phyloP scores from a whole-genome alignment of 805 yeast genomes.

The Lachancea nothofagi region DNA sequence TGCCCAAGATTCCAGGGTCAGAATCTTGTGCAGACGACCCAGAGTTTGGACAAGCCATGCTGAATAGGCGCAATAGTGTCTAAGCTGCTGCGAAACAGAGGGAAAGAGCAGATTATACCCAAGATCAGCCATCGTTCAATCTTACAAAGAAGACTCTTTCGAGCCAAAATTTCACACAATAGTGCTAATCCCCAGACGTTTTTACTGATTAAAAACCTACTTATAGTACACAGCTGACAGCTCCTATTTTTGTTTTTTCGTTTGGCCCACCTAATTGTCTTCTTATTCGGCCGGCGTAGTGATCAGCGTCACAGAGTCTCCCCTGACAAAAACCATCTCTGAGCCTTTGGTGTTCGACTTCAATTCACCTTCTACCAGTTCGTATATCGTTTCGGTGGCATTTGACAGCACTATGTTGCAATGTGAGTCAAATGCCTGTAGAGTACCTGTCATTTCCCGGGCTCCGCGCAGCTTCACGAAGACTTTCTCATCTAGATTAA shows the following conservation, averaged over 20 bases:
- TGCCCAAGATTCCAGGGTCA: constrained; percentile 61
- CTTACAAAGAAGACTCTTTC: too few species aligned
- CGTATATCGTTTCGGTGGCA: constrained; percentile 77
- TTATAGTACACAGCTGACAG: constrained; percentile 1
- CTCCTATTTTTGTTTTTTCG: constrained; percentile 7
- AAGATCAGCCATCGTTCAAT: too few species aligned
- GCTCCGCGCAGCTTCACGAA: constrained; percentile 90
- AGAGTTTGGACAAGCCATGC: constrained; percentile 31
- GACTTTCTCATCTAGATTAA: constrained; percentile 80
- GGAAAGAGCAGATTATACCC: too few species aligned
- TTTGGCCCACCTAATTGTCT: neutral
- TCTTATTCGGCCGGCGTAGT: constrained; percentile 40
- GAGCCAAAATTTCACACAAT: too few species aligned
- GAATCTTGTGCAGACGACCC: constrained; percentile 18
- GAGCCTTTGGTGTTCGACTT: constrained; percentile 49
- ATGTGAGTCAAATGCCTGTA: constrained; percentile 94
- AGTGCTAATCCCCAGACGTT: neutral
- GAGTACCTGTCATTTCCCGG: constrained; percentile 81
- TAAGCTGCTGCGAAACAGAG: too few species aligned
- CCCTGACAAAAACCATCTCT: constrained; percentile 93
- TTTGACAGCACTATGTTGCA: constrained; percentile 94
- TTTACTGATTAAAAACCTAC: neutral
- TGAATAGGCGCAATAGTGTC: constrained; percentile 60
- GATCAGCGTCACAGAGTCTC: constrained; percentile 91
- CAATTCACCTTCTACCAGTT: constrained; percentile 43